Evolutionary conservation across 345 rosid species (phyloP), one percentile per base, ranked within the genome.

Genomic region (Rhizophora mangle): DNA sequence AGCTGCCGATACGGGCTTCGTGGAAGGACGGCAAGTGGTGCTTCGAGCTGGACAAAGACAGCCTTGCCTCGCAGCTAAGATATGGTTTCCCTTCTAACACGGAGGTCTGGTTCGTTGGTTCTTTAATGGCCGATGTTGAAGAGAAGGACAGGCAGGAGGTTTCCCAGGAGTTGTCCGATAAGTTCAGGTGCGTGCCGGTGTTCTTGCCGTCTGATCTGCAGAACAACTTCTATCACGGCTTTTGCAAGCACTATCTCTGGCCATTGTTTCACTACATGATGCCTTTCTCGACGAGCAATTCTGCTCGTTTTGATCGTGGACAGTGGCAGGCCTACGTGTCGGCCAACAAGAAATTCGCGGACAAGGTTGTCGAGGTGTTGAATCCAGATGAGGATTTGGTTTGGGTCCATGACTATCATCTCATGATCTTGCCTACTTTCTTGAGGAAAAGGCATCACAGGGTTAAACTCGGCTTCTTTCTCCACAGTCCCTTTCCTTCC

Each of bases 241-340:
- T 89, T 53, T 92, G 97, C 27, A 92, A 92, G 74, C 97, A 89
- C 77, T 89, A 89, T 62, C 88, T 92, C 13, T 92, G 97, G 97
- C 97, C 93, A 27, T 66, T 88, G 79, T 82, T 92, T 74, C 97
- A 92, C 67, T 92, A 88, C 67, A 83, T 86, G 78, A 47, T 86
- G 39, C 96, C 96, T 8, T 65, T 81, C 76, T 76, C 87, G 27
- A 80, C 84, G 36, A 75, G 80, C 51, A 84, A 82, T 34, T 86
- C 90, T 10, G 86, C 79, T 1, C 83, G 86, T 26, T 92, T 85
- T 63, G 86, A 79, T 68, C 79, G 81, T 8, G 61, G 69, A 0
- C 82, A 85, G 62, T 89, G 97, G 97, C 76, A 24, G 68, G 91
- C 93, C 5, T 92, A 92, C 63, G 78, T 83, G 8, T 71, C 75